Conservation (phyloP, 495 filamentous ascomycete species). For the Pyrenula massariospora region DNA sequence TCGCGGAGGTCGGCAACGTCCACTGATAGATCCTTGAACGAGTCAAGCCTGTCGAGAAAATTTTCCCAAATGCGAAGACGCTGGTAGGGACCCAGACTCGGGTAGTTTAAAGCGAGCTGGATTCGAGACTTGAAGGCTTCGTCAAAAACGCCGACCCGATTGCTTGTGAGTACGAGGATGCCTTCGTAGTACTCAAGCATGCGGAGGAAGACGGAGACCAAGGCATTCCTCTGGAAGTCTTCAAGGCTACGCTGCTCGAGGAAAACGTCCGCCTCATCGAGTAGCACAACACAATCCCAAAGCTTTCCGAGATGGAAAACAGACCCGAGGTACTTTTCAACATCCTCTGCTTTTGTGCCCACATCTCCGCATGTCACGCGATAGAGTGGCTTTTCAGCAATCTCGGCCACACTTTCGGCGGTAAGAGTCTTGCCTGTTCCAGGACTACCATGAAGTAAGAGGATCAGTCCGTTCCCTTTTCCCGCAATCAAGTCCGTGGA, state of each 20-base stretch:
- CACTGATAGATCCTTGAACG: constrained; percentile 7
- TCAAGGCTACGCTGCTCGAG: constrained; percentile 23
- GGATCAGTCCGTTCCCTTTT: constrained; percentile 50
- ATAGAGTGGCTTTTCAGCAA: constrained; percentile 37
- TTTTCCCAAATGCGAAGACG: constrained; percentile 18
- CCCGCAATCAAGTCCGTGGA: constrained; percentile 33
- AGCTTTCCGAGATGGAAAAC: constrained; percentile 36
- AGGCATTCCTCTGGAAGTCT: constrained; percentile 33
- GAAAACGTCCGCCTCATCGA: constrained; percentile 44
- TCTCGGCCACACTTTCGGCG: constrained; percentile 40
- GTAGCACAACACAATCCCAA: constrained; percentile 43
- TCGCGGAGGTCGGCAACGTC: constrained; percentile 13
- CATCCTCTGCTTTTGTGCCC: constrained; percentile 30
- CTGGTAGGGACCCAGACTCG: constrained; percentile 1
- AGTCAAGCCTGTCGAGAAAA: constrained; percentile 14
- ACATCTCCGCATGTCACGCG: constrained; percentile 44
- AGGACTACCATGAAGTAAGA: constrained; percentile 44
- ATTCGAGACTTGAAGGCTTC: constrained; percentile 15
- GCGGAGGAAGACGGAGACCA: constrained; percentile 26
- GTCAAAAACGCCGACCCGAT: constrained; percentile 10
- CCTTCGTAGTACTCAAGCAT: constrained; percentile 14
- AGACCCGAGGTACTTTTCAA: constrained; percentile 36
- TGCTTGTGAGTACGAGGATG: constrained; percentile 9
- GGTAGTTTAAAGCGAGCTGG: constrained; percentile 12
- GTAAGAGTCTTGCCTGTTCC: constrained; percentile 51